Evolutionary conservation across 2,329 filamentous ascomycete species (phyloP).

Genomic region (Leptographium radiaticola): DNA sequence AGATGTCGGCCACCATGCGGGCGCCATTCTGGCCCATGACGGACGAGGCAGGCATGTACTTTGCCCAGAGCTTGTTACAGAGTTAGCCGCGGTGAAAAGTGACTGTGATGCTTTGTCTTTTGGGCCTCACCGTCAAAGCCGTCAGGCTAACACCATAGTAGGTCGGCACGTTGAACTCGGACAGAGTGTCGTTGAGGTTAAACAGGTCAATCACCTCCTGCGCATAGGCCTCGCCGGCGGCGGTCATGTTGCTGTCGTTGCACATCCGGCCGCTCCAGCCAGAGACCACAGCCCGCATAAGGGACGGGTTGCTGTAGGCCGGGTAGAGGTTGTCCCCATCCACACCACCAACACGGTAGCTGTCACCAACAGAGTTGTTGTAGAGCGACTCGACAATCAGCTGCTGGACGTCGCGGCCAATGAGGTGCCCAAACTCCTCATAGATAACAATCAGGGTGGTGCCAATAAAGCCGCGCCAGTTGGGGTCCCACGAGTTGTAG

Average conservation of each 20-base stretch:
- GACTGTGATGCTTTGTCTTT: background rate
- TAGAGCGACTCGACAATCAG: conserved; percentile 39
- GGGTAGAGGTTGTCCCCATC: conserved; percentile 50
- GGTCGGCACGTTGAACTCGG: conserved; percentile 50
- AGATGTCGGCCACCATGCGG: conserved; percentile 38
- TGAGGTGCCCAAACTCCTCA: conserved; percentile 41
- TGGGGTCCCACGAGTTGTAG: conserved; percentile 48
- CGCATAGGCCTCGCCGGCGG: conserved; percentile 41
- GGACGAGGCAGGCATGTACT: conserved; percentile 39
- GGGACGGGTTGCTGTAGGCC: conserved; percentile 19
- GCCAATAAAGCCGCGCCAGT: conserved; percentile 51
- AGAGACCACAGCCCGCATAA: conserved; percentile 50
- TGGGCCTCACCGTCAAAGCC: conserved; percentile 27
- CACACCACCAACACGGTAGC: conserved; percentile 46
- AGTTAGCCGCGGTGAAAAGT: background rate
- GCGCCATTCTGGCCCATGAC: conserved; percentile 38
- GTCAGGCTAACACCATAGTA: conserved; percentile 50
- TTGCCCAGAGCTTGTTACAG: conserved; percentile 32
- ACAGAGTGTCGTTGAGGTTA: conserved; percentile 39
- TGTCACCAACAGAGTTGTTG: conserved; percentile 44
- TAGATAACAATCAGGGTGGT: conserved; percentile 44
- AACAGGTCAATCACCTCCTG: conserved; percentile 44
- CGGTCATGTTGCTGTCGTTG: conserved; percentile 45
- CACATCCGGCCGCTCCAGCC: conserved; percentile 44
- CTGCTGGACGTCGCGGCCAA: conserved; percentile 21